Conservation (phyloP, 1,284 basidiomycete species). For the Cutaneotrichosporon spelunceum region DNA sequence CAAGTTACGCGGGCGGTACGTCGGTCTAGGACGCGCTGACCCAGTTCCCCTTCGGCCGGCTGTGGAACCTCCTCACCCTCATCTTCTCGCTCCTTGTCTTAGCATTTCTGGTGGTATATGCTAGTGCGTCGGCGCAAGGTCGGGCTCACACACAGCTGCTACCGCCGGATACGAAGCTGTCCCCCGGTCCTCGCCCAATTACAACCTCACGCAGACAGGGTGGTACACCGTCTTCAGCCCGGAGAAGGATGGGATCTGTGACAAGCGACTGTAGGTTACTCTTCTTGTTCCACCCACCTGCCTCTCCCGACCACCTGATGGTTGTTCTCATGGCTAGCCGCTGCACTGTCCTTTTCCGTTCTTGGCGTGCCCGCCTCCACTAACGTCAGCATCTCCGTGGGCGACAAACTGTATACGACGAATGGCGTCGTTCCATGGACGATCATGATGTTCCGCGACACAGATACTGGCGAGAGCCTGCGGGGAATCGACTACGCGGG, state of each 20-base stretch:
- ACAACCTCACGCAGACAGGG: background rate
- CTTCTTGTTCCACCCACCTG: background rate
- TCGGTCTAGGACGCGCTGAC: background rate
- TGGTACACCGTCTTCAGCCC: background rate
- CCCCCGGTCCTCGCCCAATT: background rate
- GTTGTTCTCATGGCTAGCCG: background rate
- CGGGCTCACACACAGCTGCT: background rate
- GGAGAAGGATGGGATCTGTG: background rate
- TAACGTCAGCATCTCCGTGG: background rate
- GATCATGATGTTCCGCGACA: background rate
- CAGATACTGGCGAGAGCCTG: background rate
- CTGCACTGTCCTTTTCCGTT: background rate
- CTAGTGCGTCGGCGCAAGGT: background rate
- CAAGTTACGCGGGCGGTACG: background rate
- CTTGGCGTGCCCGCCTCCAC: background rate
- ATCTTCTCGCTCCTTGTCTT: background rate
- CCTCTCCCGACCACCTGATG: background rate
- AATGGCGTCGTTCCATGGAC: background rate
- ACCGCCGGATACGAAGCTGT: background rate
- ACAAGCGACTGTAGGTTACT: background rate
- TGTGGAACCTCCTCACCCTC: conserved; percentile 2
- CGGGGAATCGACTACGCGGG: background rate
- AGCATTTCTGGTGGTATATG: background rate
- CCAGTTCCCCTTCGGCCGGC: background rate
- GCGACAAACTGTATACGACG: background rate